A percentile compares a stretch with the other conserved stretches of the same genome.
Evolutionary conservation across 495 filamentous ascomycete species (phyloP).

Genomic region (Bathelium albidoporum): DNA sequence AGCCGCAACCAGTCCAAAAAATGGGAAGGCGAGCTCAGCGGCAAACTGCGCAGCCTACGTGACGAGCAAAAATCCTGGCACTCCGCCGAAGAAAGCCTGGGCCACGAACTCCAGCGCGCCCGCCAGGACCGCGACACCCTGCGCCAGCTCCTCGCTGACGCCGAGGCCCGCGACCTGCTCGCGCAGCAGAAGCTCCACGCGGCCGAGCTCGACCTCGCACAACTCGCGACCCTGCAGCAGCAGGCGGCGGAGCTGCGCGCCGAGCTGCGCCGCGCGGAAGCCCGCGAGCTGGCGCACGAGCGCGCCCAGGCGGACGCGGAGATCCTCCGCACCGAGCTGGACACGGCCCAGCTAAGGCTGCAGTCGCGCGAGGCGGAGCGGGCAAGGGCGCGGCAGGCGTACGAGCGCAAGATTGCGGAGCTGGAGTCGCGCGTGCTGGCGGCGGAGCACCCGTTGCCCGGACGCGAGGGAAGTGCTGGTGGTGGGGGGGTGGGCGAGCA

Average conservation of each 20-base stretch:
- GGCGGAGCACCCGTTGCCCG: constrained; percentile 15
- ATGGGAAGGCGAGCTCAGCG: constrained; percentile 54
- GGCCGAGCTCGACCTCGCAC: constrained; percentile 46
- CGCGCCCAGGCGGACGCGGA: constrained; percentile 41
- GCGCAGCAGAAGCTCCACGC: constrained; percentile 50
- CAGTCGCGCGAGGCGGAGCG: constrained; percentile 43
- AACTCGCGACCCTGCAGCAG: constrained; percentile 46
- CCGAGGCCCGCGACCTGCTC: constrained; percentile 49
- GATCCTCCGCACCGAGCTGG: constrained; percentile 39
- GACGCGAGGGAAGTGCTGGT: background rate
- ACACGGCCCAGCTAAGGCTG: constrained; percentile 42
- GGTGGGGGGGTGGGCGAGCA: background rate
- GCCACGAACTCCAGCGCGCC: constrained; percentile 42
- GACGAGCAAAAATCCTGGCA: constrained; percentile 62
- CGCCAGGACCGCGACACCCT: constrained; percentile 45
- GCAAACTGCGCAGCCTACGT: constrained; percentile 47
- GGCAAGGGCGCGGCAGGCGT: constrained; percentile 33
- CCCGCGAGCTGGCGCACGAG: constrained; percentile 44
- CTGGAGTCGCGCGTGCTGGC: constrained; percentile 33
- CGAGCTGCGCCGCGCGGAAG: constrained; percentile 47
- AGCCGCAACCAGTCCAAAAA: constrained; percentile 56
- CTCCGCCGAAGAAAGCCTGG: constrained; percentile 41
- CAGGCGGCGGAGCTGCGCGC: constrained; percentile 49
- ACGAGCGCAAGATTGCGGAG: constrained; percentile 38
- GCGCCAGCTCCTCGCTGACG: constrained; percentile 47